Evolutionary conservation across 1,139 yeast species (phyloP).

Genomic region (Hansenula lynferdii): DNA sequence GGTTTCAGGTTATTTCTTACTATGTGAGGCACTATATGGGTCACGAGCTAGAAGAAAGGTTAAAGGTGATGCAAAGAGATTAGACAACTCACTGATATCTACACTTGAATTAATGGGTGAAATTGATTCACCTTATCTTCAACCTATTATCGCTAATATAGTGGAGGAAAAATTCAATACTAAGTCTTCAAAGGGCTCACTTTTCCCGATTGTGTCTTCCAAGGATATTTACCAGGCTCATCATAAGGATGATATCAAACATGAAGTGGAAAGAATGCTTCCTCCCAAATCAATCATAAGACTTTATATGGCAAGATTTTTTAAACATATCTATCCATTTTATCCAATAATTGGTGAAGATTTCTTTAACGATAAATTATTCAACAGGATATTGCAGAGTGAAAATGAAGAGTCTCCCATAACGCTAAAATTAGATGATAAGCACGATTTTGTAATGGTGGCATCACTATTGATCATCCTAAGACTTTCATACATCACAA

Average conservation of each 20-base stretch:
- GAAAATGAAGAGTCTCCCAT: constrained; percentile 15
- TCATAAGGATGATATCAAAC: constrained; percentile 5
- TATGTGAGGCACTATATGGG: constrained; percentile 12
- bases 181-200: neutral
- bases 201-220: neutral
- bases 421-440: constrained; percentile 25
- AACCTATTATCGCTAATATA: neutral
- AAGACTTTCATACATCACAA: constrained; percentile 35
- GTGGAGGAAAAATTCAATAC: neutral
- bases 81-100: neutral
- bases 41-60: neutral
- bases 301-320: constrained; percentile 32
- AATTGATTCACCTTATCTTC: neutral
- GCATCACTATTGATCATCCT: constrained; percentile 38
- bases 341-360: constrained; percentile 40
- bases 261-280: constrained; percentile 21
- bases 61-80: neutral
- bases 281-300: constrained; percentile 35
- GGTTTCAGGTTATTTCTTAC: constrained; percentile 17
- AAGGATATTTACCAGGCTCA: neutral
- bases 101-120: neutral
- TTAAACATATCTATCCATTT: constrained; percentile 37
- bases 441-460: constrained; percentile 34
- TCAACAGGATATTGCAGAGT: constrained; percentile 9
- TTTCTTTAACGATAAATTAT: constrained; percentile 21